Evolutionary conservation across 805 yeast genomes (phyloP).

Genomic region (Maudiozyma barnettii): DNA sequence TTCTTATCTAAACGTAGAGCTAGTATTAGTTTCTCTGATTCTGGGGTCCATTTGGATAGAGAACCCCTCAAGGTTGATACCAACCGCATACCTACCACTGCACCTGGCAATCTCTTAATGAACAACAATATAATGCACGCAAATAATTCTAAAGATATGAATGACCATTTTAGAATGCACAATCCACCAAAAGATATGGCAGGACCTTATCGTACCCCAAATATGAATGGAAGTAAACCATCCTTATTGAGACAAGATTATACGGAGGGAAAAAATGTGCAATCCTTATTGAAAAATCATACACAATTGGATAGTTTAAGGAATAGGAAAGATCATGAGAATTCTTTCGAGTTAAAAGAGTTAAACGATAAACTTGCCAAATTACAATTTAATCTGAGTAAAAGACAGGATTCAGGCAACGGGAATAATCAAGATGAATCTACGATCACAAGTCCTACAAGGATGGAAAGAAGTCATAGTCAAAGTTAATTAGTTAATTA

Average conservation of each 20-base stretch:
- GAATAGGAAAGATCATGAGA: neutral
- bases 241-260: neutral
- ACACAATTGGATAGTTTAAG: neutral
- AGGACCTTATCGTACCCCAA: neutral
- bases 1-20: slow-evolving; percentile 9
- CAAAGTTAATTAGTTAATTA: slow-evolving; percentile 2
- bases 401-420: neutral
- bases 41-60: slow-evolving; percentile 2
- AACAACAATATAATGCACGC: neutral
- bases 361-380: slow-evolving; percentile 27
- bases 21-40: slow-evolving; percentile 7
- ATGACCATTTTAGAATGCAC: neutral
- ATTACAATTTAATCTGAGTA: slow-evolving; percentile 7
- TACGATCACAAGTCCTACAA: neutral
- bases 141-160: neutral
- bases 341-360: slow-evolving; percentile 21
- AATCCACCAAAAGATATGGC: neutral
- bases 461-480: slow-evolving; percentile 15
- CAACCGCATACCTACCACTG: neutral
- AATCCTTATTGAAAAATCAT: neutral
- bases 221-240: neutral
- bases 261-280: neutral
- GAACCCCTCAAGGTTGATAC: neutral
- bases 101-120: neutral
- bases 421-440: neutral